Conservation (phyloP, 257 asterid species). For the Nicotiana otophora region DNA sequence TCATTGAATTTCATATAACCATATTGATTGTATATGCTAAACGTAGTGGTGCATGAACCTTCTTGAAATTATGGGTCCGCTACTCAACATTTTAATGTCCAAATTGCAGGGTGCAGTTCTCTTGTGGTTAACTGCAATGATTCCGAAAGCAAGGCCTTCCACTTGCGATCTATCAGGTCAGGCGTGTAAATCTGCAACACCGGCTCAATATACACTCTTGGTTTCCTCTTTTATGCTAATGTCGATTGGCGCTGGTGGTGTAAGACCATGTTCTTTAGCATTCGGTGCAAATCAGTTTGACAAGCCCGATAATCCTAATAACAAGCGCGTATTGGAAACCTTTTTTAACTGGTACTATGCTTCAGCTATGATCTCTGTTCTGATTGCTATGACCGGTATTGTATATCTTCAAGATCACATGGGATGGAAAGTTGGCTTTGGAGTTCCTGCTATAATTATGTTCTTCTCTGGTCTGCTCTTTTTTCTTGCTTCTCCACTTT, state of each 20-base stretch:
- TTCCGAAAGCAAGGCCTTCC: slow-evolving; percentile 40
- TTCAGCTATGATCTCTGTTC: slow-evolving; percentile 34
- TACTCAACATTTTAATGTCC: not conserved
- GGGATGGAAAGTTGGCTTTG: slow-evolving; percentile 68
- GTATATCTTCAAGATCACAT: slow-evolving; percentile 60
- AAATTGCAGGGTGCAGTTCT: slow-evolving; percentile 42
- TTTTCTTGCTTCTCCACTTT: slow-evolving; percentile 42
- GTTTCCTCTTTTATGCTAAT: slow-evolving; percentile 46
- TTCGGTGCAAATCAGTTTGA: slow-evolving; percentile 74
- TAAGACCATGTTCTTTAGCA: slow-evolving; percentile 57
- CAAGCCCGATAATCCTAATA: slow-evolving; percentile 23
- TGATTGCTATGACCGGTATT: slow-evolving; percentile 47
- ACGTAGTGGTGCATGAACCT: not conserved
- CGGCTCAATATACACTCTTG: slow-evolving; percentile 33
- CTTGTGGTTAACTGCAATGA: slow-evolving; percentile 63
- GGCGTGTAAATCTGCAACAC: slow-evolving; percentile 32
- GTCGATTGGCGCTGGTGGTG: slow-evolving; percentile 66
- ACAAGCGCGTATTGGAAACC: slow-evolving; percentile 38
- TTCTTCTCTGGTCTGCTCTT: slow-evolving; percentile 40
- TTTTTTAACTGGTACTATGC: slow-evolving; percentile 67
- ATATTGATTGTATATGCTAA: not conserved
- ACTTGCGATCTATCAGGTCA: slow-evolving; percentile 24
- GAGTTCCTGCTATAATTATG: slow-evolving; percentile 54
- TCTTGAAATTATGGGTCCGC: not conserved
- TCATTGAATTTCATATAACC: not conserved